Evolutionary conservation across 257 asterid genomes (phyloP), one percentile per base, ranked within the genome.

Genomic region (Prunella vulgaris): DNA sequence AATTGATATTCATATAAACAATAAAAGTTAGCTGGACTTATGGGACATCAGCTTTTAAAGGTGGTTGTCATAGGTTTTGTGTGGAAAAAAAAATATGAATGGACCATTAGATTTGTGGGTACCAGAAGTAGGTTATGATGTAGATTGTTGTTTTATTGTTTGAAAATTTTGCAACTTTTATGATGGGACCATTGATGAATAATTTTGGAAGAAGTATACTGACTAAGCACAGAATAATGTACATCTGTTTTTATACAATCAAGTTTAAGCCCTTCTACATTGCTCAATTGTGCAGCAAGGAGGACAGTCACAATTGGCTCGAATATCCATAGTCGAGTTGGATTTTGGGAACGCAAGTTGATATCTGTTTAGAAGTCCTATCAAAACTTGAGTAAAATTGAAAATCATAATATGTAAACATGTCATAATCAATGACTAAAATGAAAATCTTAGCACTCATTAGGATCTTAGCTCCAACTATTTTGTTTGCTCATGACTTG

Each of bases 111-210:
- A 59, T 12, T 12, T 59, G 18, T 59, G 24, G 68, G 30, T 30
- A 18, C 60, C 74, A 17, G 27, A 69, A 57, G 58, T 69, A 40
- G 66, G 68, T 70, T n/a, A 8, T 59, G 64, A 15, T 17, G 27
- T 17, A 15, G 42, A 60, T 8, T 6, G 5, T 5, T 3, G 7
- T 60, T 32, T 15, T 32, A 1, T 5, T 13, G 18, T 25, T 24
- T 10, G 38, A 57, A 57, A 15, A 32, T 59, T 6, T 28, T 33
- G 5, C 0, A 7, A 60, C 2, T 30, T 60, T 17, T 60, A 3
- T 27, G 48, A 32, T 32, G 9, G 15, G 15, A 15, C 49, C 48
- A 60, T 3, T 9, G 35, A 59, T 59, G 20, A 13, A 14, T 46
- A 40, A 27, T 56, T 24, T 48, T 10, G 5, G 62, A 17, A 24